Conservation (phyloP, 1,284 basidiomycete genomes). For the Cryptococcus sp. region DNA sequence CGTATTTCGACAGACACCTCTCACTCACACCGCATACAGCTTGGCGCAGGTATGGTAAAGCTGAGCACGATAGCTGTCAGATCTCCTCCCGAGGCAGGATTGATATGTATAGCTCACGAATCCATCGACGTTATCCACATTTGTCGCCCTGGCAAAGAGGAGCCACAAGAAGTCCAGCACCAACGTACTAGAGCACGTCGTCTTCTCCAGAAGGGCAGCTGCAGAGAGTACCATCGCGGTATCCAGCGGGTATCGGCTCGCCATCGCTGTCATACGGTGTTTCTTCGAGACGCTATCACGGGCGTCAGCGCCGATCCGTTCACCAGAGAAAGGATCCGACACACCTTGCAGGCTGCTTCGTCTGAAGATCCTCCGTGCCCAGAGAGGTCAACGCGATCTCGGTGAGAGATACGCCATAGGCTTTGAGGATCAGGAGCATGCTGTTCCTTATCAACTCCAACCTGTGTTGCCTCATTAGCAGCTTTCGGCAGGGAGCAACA, state of each 20-base stretch:
- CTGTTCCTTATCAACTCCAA: slow-evolving; percentile 13
- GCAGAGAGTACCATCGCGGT: slow-evolving; percentile 21
- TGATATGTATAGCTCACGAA: slow-evolving; percentile 35
- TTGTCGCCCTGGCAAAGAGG: slow-evolving; percentile 25
- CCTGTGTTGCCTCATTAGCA: slow-evolving; percentile 4
- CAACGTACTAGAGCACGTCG: slow-evolving; percentile 21
- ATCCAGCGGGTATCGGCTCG: slow-evolving; percentile 20
- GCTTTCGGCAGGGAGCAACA: background rate
- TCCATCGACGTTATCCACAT: slow-evolving; percentile 29
- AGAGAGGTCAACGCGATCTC: slow-evolving; percentile 21
- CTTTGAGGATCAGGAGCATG: slow-evolving; percentile 24
- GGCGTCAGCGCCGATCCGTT: background rate
- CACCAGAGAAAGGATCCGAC: background rate
- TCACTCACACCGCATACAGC: slow-evolving; percentile 19
- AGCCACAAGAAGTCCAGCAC: slow-evolving; percentile 43
- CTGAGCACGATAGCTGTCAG: background rate
- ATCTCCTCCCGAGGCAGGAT: too few relatives aligned
- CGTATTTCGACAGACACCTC: too few relatives aligned
- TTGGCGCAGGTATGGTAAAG: slow-evolving; percentile 12
- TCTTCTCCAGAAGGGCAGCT: slow-evolving; percentile 13
- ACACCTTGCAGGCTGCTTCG: slow-evolving; percentile 22
- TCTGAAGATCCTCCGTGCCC: slow-evolving; percentile 5
- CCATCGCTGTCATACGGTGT: slow-evolving; percentile 7
- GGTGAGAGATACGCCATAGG: slow-evolving; percentile 24
- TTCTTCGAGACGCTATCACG: slow-evolving; percentile 16